Evolutionary conservation across 2,329 filamentous ascomycete species (phyloP).

Genomic region (Penicillium sp.): DNA sequence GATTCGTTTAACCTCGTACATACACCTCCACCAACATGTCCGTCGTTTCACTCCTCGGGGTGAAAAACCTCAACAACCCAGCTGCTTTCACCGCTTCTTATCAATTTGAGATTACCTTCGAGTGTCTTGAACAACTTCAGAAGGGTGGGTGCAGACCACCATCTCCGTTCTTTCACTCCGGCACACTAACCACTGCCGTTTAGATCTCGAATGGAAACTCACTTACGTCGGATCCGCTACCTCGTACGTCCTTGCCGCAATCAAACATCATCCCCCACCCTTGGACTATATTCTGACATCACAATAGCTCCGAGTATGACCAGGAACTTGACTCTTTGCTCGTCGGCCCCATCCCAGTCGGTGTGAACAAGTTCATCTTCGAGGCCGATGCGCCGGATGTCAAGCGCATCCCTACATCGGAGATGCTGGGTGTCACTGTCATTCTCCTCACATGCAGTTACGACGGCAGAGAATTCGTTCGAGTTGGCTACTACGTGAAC

Average conservation of each 20-base stretch:
- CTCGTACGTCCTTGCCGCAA: slow-evolving; percentile 63
- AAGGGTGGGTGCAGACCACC: slow-evolving; percentile 64
- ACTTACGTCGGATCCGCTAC: slow-evolving; percentile 98
- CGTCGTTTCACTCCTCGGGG: slow-evolving; percentile 91
- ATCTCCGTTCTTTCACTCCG: neutral
- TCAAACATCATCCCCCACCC: neutral
- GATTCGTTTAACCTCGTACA: slow-evolving; percentile 16
- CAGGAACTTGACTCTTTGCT: slow-evolving; percentile 97
- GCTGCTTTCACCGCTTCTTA: slow-evolving; percentile 91
- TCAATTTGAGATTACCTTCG: slow-evolving; percentile 97
- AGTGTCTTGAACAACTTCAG: slow-evolving; percentile 90
- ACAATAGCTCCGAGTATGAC: slow-evolving; percentile 84
- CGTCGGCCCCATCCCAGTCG: slow-evolving; percentile 94
- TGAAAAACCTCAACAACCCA: slow-evolving; percentile 96
- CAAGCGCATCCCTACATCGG: slow-evolving; percentile 85
- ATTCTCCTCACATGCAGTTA: slow-evolving; percentile 96
- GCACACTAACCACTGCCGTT: slow-evolving; percentile 21
- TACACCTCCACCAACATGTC: slow-evolving; percentile 63
- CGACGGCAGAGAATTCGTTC: slow-evolving; percentile 93
- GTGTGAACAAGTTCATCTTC: slow-evolving; percentile 98
- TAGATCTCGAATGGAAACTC: slow-evolving; percentile 98
- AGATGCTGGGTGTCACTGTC: slow-evolving; percentile 95
- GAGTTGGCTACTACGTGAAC: slow-evolving; percentile 99
- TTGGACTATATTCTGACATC: slow-evolving; percentile 23
- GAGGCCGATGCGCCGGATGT: slow-evolving; percentile 92